phyloP scores from a whole-genome alignment of 441 rosid genomes.

The Theobroma grandiflorum region DNA sequence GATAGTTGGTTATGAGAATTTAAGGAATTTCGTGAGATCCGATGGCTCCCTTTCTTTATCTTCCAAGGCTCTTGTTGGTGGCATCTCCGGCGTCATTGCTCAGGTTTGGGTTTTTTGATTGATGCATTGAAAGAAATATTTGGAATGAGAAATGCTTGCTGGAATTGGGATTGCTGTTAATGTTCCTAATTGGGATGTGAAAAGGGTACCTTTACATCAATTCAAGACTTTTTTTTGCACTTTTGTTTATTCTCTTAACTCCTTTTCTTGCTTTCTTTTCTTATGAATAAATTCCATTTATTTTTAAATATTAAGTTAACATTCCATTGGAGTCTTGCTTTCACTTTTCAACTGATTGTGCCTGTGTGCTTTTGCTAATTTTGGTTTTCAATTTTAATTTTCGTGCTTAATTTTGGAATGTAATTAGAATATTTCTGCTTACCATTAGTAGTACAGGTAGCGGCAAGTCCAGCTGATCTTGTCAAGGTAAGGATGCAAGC shows the following conservation, averaged over 20 bases:
- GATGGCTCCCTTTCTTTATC: slow-evolving; percentile 62
- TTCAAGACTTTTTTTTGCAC: not conserved
- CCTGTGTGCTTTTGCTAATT: not conserved
- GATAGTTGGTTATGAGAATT: slow-evolving; percentile 80
- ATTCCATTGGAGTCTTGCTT: not conserved
- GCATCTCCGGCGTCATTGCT: slow-evolving; percentile 78
- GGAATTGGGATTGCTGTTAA: not conserved
- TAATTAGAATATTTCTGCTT: slow-evolving; percentile 28
- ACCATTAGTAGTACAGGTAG: slow-evolving; percentile 66
- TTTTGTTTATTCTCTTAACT: not conserved
- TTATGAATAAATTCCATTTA: too few relatives aligned
- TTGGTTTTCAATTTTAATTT: not conserved
- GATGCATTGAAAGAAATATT: not conserved
- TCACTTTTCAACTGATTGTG: not conserved
- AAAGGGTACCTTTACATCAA: not conserved
- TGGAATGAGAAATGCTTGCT: not conserved
- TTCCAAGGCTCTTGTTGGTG: slow-evolving; percentile 70
- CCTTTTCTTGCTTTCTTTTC: not conserved
- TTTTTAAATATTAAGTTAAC: too few relatives aligned
- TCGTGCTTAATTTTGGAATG: not conserved
- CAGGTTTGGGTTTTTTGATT: slow-evolving; percentile 53
- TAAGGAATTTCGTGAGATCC: slow-evolving; percentile 51
- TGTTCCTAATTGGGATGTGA: not conserved
- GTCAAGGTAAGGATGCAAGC: slow-evolving; percentile 97
- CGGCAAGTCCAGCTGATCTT: slow-evolving; percentile 93